Base-by-base conservation (phyloP, 2,329 filamentous ascomycete genomes). In the Clarireedia homoeocarpa region DNA sequence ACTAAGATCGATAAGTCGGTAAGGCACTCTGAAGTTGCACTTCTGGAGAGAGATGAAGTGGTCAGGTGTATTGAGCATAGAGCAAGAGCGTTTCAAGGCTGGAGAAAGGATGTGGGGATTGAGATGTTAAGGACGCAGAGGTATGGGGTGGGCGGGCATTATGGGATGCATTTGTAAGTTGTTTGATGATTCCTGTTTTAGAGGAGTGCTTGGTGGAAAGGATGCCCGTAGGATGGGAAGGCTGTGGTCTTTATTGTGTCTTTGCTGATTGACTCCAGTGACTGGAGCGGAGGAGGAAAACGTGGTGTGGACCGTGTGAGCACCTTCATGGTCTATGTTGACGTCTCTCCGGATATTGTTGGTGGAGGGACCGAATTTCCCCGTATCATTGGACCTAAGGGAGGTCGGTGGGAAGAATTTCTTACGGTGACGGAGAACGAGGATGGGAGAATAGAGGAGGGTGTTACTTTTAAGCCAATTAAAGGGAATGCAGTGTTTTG, bases 321-420 rank as follows among this genome's bases (percentile, higher is more conserved):
- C 55, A 81, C 75, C 2, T 84, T 84, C 63, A 84, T 84, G 80
- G 81, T 84, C 1, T 85, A 83, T 63, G 66, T 84, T 0, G 69
- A 71, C 7, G 75, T 51, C 15, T 34, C 40, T 14, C 6, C 42
- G 2, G 69, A 70, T 52, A 78, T 48, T 80, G 72, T 71, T 15
- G 82, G 82, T 1, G 82, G 82, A 1, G 82, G 81, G 3, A 85
- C 82, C 23, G 76, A 83, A 62, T 85, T 85, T 55, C 81, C 81
- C 4, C 69, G 77, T 2, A 58, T 84, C 17, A 62, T 63, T 39
- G 73, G 66, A 68, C 64, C 62, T 36, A 73, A 71, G 23, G 61
- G 67, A 10, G 61, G 62, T 38, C 68, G 69, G 53, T 85, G 81
- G 82, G 83, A 81, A 67, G 68, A 73, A 52, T 83, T 82, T 61